Evolutionary conservation across 108 stramenopile genomes (phyloP).

Genomic region (Mayamaea pseudoterrestris): DNA sequence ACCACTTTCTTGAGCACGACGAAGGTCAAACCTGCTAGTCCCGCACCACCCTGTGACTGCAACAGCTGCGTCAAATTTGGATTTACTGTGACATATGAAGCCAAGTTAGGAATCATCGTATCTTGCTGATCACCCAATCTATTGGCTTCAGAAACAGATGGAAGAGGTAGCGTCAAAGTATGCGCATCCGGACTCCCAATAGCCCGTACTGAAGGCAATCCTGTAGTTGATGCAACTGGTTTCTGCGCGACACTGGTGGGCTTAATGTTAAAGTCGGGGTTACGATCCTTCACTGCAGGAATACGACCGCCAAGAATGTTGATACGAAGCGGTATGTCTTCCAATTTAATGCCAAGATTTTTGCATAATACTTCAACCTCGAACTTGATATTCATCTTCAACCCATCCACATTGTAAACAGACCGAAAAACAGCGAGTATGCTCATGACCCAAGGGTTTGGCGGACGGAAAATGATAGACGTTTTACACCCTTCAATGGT

Average conservation of each 20-base stretch:
- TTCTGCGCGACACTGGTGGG: slow-evolving; percentile 15
- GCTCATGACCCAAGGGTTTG: slow-evolving; percentile 99
- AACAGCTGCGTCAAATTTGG: slow-evolving; percentile 77
- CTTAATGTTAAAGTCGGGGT: slow-evolving; percentile 97
- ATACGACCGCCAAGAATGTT: slow-evolving; percentile 59
- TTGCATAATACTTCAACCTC: slow-evolving; percentile 98
- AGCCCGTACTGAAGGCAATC: slow-evolving; percentile 15
- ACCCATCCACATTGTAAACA: slow-evolving; percentile 89
- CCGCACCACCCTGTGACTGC: slow-evolving; percentile 38
- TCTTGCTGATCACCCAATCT: slow-evolving; percentile 33
- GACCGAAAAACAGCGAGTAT: slow-evolving; percentile 88
- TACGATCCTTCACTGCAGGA: slow-evolving; percentile 85
- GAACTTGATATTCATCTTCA: slow-evolving; percentile 99
- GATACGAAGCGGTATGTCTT: slow-evolving; percentile 76
- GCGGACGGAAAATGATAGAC: slow-evolving; percentile 88
- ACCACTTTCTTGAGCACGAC: slow-evolving; percentile 80
- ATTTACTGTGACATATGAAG: slow-evolving; percentile 89
- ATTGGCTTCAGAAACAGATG: not conserved
- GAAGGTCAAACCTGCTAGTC: slow-evolving; percentile 33
- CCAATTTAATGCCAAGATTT: slow-evolving; percentile 84
- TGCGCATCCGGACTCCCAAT: slow-evolving; percentile 19
- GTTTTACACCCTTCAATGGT: slow-evolving; percentile 94
- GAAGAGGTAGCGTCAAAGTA: slow-evolving; percentile 22
- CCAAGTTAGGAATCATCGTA: slow-evolving; percentile 95
- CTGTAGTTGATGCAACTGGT: slow-evolving; percentile 6